These are phyloP conservation scores for Hanseniaspora pseudoguilliermondii DNA, from an alignment of 805 yeast genomes.

Conservation along the genomic window DNA sequence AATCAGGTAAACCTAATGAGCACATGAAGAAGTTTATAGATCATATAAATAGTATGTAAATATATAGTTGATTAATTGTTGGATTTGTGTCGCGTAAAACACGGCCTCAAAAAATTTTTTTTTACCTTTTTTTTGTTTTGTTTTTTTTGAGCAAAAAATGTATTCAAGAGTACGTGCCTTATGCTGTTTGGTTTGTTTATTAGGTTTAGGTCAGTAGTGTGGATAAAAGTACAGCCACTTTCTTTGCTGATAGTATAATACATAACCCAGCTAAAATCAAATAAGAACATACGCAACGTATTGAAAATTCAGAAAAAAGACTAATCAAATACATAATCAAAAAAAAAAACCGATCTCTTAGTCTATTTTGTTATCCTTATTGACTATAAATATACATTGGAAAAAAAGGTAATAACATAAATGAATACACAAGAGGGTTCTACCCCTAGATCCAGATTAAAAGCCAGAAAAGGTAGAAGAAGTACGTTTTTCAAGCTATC, in stretches of 20 bases:
- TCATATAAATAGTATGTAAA: slow-evolving; percentile 17
- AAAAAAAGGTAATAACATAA: background rate
- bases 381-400: background rate
- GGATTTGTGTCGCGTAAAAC: background rate
- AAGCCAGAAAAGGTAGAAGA: slow-evolving; percentile 6
- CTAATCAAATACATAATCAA: no score
- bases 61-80: background rate
- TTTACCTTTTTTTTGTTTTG: background rate
- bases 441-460: background rate
- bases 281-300: no score
- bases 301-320: no score
- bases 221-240: no score
- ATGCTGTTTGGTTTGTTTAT: no score
- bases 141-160: background rate
- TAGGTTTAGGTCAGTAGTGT: no score
- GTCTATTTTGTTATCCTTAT: no score
- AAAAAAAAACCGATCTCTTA: no score
- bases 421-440: slow-evolving; percentile 6
- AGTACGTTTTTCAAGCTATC: slow-evolving; percentile 3
- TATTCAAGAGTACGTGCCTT: no score
- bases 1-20: slow-evolving; percentile 49
- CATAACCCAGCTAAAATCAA: no score
- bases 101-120: background rate
- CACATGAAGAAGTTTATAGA: slow-evolving; percentile 42
- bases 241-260: no score